Evolutionary conservation across 225 moss, liverwort and hornwort genomes (phyloP).

Genomic region (Lunularia cruciata): DNA sequence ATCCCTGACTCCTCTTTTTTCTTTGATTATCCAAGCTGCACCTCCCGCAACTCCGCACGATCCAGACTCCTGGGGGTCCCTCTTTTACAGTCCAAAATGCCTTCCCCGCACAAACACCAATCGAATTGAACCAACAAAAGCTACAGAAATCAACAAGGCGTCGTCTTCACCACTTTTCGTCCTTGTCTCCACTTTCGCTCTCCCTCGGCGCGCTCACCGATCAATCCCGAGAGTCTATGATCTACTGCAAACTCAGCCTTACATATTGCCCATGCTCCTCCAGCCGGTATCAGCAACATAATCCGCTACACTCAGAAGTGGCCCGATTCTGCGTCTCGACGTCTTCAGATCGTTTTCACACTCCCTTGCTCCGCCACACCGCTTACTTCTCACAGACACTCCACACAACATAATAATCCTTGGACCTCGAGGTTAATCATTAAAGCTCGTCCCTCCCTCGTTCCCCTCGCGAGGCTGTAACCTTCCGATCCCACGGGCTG

Average conservation of each 20-base stretch:
- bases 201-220: background rate
- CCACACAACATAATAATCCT: constrained; percentile 24
- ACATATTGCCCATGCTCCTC: constrained; percentile 13
- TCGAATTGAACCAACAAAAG: background rate
- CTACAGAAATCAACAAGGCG: background rate
- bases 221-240: background rate
- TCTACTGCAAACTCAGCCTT: constrained; percentile 11
- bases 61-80: background rate
- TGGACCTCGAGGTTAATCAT: constrained; percentile 3
- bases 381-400: background rate
- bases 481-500: background rate
- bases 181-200: background rate
- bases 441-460: background rate
- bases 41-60: constrained; percentile 12
- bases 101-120: background rate
- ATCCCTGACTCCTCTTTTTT: background rate
- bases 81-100: background rate
- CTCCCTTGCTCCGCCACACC: constrained; percentile 6
- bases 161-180: background rate
- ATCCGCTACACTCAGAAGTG: constrained; percentile 20
- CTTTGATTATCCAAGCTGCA: background rate
- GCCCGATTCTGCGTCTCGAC: constrained; percentile 11
- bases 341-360: constrained; percentile 11
- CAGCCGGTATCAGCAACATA: constrained; percentile 28
- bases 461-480: too few relatives aligned